These are phyloP conservation scores for Combretum micranthum DNA, from an alignment of 345 rosid genomes.

Conservation along the genomic window DNA sequence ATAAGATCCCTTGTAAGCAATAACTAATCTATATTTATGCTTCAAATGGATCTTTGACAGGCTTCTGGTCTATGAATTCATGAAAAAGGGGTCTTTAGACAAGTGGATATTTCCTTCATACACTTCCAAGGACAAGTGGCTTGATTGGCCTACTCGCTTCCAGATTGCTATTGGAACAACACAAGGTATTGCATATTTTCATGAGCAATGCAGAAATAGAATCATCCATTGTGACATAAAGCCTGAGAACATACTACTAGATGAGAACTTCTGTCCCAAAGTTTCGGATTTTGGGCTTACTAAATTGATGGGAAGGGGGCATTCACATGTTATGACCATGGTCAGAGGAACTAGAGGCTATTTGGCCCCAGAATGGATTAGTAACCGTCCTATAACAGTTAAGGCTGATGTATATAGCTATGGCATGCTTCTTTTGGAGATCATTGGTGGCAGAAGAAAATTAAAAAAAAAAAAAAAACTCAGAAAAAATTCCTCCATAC, in stretches of 20 bases:
- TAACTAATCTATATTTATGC: neutral
- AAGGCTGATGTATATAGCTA: slow-evolving; percentile 85
- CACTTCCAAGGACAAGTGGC: slow-evolving; percentile 12
- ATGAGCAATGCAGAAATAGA: slow-evolving; percentile 65
- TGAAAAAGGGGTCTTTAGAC: slow-evolving; percentile 69
- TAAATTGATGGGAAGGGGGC: slow-evolving; percentile 70
- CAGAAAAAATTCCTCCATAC: too few species aligned
- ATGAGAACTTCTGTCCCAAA: slow-evolving; percentile 54
- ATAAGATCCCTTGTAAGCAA: too few species aligned
- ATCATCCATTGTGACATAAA: slow-evolving; percentile 71
- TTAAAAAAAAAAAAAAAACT: too few species aligned
- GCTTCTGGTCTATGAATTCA: slow-evolving; percentile 72
- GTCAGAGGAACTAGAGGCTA: slow-evolving; percentile 74
- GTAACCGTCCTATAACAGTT: slow-evolving; percentile 63
- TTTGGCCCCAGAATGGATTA: slow-evolving; percentile 74
- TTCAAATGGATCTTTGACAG: slow-evolving; percentile 20
- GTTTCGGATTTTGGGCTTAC: slow-evolving; percentile 71
- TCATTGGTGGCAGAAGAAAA: slow-evolving; percentile 71
- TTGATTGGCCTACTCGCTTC: slow-evolving; percentile 64
- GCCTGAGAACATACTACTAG: slow-evolving; percentile 63
- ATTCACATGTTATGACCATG: slow-evolving; percentile 64
- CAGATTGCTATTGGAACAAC: slow-evolving; percentile 53
- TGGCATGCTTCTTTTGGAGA: slow-evolving; percentile 74
- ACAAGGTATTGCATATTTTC: slow-evolving; percentile 68
- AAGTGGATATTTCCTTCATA: slow-evolving; percentile 61